Evolutionary conservation across 352 stramenopile genomes (phyloP), one percentile per base, ranked within the genome.

Genomic region (Phytophthora nicotianae): DNA sequence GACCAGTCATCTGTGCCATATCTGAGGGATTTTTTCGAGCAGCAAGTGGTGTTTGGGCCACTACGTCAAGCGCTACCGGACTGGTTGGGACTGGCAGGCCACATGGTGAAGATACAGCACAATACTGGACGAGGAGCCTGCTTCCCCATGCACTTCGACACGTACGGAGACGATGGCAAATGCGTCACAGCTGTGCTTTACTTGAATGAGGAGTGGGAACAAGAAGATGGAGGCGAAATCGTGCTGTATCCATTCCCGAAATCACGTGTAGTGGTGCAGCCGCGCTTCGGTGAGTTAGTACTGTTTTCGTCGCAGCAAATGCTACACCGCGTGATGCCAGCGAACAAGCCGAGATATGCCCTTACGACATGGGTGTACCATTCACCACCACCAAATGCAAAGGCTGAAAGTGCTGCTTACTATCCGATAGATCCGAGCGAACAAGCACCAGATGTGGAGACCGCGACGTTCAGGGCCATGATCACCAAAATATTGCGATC

Each of bases 61-160:
- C 50, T 91, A 19, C 48, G 68, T 26, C 55, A 46, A 27, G 43
- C 51, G 14, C 50, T 83, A 49, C 80, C 75, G 2, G 2, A 55
- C 9, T 87, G 83, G 77, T 50, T 92, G 13, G 62, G 53, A 10
- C 55, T 91, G 16, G 51, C 54, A 13, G 72, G 65, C 10, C 73
- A 83, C 48, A 89, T 91, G 79, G 50, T 92, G 51, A 95, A 96
- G 64, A 60, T 95, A 10, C 88, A 96, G 63, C 77, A 83, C 50
- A 96, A 91, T 50, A 70, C 85, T 48, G 88, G 88, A 47, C 49
- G 60, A 49, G 85, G 86, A 14, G 88, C 85, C 2, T 95, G 86
- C 62, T 96, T 96, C 53, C 88, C 88, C 0, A 75, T 90, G 70
- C 88, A 96, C 52, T 95, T 91, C 41, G 88, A 96, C 64, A 85